Evolutionary conservation across 2,329 filamentous ascomycete species (phyloP), one percentile per base, ranked within the genome.

Genomic region (Fusarium ramigenum): DNA sequence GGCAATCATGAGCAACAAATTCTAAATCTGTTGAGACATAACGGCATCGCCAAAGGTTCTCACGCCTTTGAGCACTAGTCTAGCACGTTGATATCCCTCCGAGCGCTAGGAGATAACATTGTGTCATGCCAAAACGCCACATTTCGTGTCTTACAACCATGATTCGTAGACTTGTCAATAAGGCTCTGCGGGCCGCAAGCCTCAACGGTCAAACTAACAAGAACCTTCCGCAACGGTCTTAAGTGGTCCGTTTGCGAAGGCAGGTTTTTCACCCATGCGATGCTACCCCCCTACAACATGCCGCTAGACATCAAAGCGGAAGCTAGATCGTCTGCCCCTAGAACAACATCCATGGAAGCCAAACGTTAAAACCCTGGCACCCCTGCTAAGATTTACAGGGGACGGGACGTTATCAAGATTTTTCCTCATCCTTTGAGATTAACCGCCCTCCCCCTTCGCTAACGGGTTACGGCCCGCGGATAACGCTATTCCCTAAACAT

Each of bases 181-280:
- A 53, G 69, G 69, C 59, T 69, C 47, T 54, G 63, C 69, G 69
- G 68, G 37, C 58, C 69, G 69, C 44, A 62, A 53, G 53, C 36
- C 37, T 49, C 19, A 50, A 53, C 44, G 66, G 56, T 9, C 15
- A 60, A 18, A 30, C 47, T 57, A n/a, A 58, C 44, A 36, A 23
- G 28, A 63, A 60, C 53, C 47, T 70, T 70, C 49, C 53, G 36
- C 23, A 46, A 52, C 5, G 19, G 57, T 43, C 50, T 40, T n/a
- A 34, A 34, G 50, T 57, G 54, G 32, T 21, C 56, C 44, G 44
- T 36, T 25, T 47, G 47, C 18, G 14, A 52, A 60, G 67, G 34
- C 63, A 56, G 32, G 37, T 59, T 60, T 50, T 52, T 25, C 21
- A 37, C 37, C 18, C 19, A 44, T 44, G 49, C 36, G 21, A 36